Conservation (phyloP, 2,329 filamentous ascomycete genomes). For the Fonsecaea erecta region DNA sequence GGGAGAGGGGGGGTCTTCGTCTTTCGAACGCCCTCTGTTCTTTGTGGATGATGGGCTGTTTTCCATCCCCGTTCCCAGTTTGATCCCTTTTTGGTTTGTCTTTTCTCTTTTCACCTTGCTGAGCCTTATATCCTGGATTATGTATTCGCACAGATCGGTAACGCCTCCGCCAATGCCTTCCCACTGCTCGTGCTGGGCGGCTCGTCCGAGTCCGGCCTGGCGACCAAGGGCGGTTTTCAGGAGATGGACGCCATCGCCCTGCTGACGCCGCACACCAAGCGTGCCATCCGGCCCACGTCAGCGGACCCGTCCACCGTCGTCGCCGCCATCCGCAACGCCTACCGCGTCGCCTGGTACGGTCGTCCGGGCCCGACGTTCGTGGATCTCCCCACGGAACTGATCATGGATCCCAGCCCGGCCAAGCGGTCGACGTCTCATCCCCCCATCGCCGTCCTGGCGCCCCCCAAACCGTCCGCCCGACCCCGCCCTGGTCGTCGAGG, state of each 20-base stretch:
- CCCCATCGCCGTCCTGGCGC: constrained; percentile 30
- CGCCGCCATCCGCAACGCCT: constrained; percentile 56
- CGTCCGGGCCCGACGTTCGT: constrained; percentile 59
- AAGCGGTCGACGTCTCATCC: constrained; percentile 5
- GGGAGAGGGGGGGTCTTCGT: too few relatives aligned
- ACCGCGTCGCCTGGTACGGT: constrained; percentile 59
- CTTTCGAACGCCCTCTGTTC: too few relatives aligned
- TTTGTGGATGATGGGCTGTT: too few relatives aligned
- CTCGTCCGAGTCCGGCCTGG: constrained; percentile 57
- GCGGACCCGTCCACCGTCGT: constrained; percentile 51
- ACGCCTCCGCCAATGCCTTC: constrained; percentile 60
- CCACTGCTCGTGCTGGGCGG: constrained; percentile 61
- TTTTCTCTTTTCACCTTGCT: neutral
- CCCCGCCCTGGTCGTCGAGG: constrained; percentile 48
- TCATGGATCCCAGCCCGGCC: constrained; percentile 47
- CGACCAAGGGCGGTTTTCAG: constrained; percentile 62
- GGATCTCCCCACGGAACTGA: constrained; percentile 61
- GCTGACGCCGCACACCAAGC: constrained; percentile 59
- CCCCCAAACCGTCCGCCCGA: constrained; percentile 55
- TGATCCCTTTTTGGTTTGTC: too few relatives aligned
- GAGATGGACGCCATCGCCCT: constrained; percentile 61
- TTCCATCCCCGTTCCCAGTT: too few relatives aligned
- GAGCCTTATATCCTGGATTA: too few relatives aligned
- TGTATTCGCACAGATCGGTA: constrained; percentile 50
- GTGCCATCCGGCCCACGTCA: constrained; percentile 53